Base-by-base conservation (phyloP, 345 rosid species). In the Anacardium occidentale region DNA sequence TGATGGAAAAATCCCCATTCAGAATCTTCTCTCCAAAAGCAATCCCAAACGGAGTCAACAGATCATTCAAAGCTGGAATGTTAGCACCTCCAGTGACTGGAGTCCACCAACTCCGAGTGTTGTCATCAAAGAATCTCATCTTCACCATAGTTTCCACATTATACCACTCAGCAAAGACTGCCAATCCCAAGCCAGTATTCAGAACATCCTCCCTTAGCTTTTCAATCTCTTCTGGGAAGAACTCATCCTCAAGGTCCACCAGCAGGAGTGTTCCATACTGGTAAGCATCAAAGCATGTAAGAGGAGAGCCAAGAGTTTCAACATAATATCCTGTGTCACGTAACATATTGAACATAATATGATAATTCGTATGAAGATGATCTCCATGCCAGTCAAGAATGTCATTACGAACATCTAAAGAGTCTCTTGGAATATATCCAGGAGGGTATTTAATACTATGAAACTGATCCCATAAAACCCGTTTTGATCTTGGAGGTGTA, bases 311-410 rank as follows among this genome's bases (percentile, higher is more conserved):
- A 20, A 94, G 97, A 13, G 91, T 92, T 82, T 94, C 99, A 48
- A 94, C 89, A 69, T 80, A 94, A 85, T 92, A 94, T 29, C 98
- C 99, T 44, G 94, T 88, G 77, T 94, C 98, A 58, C 90, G 88
- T 75, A 94, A 76, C 92, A 89, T 89, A 82, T 94, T 94, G 87
- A 85, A 94, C 99, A 94, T 86, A 60, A 89, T 83, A 74, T 94
- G 98, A 77, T 85, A 94, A 83, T 94, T 94, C 69, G 98, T 94
- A 76, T 94, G 98, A 60, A 94, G 94, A 76, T 94, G 98, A 89
- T 94, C 98, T 29, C 98, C 98, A 77, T 94, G 98, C 98, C 98
- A 94, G 62, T 94, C 98, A 61, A 94, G 97, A 80, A 94, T 94
- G 80, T 94, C 98, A 73, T 92, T 94, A 52, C 96, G 97, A 72